These are phyloP conservation scores for Lonicera japonica DNA, from an alignment of 129 eudicot species.

Conservation along the genomic window DNA sequence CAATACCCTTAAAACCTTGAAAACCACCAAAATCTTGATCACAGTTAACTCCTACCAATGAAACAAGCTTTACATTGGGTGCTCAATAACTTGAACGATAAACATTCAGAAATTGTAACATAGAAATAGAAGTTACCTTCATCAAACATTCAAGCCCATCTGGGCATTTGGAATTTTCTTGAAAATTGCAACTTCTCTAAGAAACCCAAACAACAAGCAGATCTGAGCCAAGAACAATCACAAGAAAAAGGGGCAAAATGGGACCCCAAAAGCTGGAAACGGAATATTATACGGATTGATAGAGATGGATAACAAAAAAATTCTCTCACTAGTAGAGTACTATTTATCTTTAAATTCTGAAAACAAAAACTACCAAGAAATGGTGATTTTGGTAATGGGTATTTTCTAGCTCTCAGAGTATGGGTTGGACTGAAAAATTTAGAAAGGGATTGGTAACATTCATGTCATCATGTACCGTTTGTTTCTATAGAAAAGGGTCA, in stretches of 20 bases:
- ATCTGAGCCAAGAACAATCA: slow-evolving; percentile 17
- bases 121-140: slow-evolving; percentile 11
- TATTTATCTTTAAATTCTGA: not conserved
- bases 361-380: not conserved
- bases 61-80: too few relatives aligned
- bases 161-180: not conserved
- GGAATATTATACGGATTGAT: not conserved
- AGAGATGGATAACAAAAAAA: not conserved
- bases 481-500: slow-evolving; percentile 16
- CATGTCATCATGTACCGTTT: slow-evolving; percentile 15
- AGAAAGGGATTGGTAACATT: slow-evolving; percentile 34
- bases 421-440: slow-evolving; percentile 8
- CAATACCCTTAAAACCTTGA: not conserved
- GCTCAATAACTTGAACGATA: not conserved
- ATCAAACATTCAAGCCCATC: slow-evolving; percentile 7
- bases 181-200: slow-evolving; percentile 1
- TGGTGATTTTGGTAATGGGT: not conserved
- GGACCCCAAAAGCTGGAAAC: not conserved
- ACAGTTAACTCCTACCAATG: too few relatives aligned
- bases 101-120: not conserved
- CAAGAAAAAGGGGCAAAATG: not conserved
- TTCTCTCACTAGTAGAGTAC: not conserved
- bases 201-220: slow-evolving; percentile 14
- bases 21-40: not conserved
- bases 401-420: not conserved